Base-by-base conservation (phyloP, 805 yeast species). In the Kluyveromyces dobzhanskii region DNA sequence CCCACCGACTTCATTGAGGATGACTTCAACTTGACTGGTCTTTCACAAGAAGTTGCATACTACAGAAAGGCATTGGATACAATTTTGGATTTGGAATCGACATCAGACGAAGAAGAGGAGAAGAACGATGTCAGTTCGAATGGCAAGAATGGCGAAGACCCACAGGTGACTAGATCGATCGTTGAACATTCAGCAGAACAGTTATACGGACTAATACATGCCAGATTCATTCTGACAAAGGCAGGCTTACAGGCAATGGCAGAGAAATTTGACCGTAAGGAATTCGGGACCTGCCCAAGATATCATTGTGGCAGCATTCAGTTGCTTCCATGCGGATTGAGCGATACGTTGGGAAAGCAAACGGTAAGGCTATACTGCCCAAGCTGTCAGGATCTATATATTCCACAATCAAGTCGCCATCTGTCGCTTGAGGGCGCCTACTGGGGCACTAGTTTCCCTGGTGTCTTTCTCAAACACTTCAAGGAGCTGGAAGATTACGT, bases 391-490 rank as follows among this genome's bases (percentile, higher is more conserved):
- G 98, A 92, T 54, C 70, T 90, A 30, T 92, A 92, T 61, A 64
- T 86, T 37, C 97, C 97, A 1, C 77, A 81, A 40, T 80, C 87
- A 40, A 78, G 88, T n/a, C 70, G 95, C 45, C 88, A 85, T 61
- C 66, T 84, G 42, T 85, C 85, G 54, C 76, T 92, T 31, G 98
- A 92, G 61, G 98, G 98, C 4, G 96, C 97, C 1, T 92, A 82
- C 54, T 92, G 94, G 66, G 97, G 98, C 4, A 86, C 97, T 0
- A 80, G 94, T 26, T 92, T 92, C 65, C 92, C 96, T 1, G 97
- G 96, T 2, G 72, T 92, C 49, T 83, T 92, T 52, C 76, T 92
- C 44, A 84, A 87, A 56, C 82, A 85, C 73, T 87, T 81, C 64
- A 86, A 92, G n/a, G 97, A 86, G 47, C 75, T 87, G 37, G 94